Evolutionary conservation across 2,329 filamentous ascomycete species (phyloP), one percentile per base, ranked within the genome.

Genomic region (Cucurbitaria berberidis): DNA sequence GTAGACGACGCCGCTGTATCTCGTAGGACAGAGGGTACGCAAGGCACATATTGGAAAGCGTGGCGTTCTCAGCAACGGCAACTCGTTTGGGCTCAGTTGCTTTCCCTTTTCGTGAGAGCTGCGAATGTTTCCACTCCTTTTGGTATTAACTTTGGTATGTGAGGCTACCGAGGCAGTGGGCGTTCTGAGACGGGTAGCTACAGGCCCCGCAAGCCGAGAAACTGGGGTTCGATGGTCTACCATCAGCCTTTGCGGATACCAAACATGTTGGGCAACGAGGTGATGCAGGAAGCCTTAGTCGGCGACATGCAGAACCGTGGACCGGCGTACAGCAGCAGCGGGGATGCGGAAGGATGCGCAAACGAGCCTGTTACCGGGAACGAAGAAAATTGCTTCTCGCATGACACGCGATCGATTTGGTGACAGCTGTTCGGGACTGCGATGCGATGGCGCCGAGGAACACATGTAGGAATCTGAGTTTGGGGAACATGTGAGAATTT

Each of bases 291-390:
- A 35, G 40, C 41, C 48, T 52, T 41, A 35, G 36, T 46, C 54
- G 45, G 59, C 50, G 42, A 55, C 41, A 29, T 44, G 51, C 49
- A 32, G 22, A 38, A 51, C 24, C 51, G 44, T 36, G 48, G 54
- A 66, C 24, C 5, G 24, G n/a, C n/a, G n/a, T n/a, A n/a, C 63
- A 53, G 39, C 60, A 62, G 53, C 48, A 60, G 43, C 53, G 44
- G 39, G 53, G 46, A 45, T 47, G 51, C 58, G 52, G 53, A 53
- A 60, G 42, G 45, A 53, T 55, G 53, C 49, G 49, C 52, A 53
- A 49, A 42, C 7, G 40, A 51, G 48, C 53, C 56, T 39, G 43
- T 41, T 55, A 58, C 52, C 54, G 51, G 58, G 60, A 57, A 59
- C 53, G 44, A 59, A 45, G 21, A 44, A 49, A 51, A 52, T 52